Conservation (phyloP, 345 rosid genomes). For the Pseudoturritis turrita region DNA sequence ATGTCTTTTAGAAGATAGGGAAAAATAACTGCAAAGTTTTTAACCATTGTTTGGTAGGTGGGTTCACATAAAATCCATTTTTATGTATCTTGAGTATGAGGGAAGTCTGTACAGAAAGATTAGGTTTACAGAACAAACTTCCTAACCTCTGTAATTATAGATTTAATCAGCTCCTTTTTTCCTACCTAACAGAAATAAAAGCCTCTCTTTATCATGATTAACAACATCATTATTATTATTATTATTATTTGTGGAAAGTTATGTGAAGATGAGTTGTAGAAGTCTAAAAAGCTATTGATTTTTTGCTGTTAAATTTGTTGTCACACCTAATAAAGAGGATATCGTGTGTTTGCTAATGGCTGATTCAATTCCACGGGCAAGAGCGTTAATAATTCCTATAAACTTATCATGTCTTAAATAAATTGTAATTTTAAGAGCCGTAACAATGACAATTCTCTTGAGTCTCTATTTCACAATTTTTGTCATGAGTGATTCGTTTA, state of each 20-base stretch:
- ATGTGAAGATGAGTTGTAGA: neutral
- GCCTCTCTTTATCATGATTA: neutral
- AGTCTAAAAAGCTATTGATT: neutral
- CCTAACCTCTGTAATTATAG: neutral
- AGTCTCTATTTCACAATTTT: neutral
- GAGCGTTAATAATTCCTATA: neutral
- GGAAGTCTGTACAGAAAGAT: neutral
- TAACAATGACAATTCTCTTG: slow-evolving; percentile 6
- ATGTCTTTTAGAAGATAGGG: neutral
- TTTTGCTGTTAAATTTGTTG: neutral
- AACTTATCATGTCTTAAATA: neutral
- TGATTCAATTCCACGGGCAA: neutral
- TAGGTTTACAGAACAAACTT: too few relatives aligned
- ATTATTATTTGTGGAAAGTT: neutral
- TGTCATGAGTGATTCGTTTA: neutral
- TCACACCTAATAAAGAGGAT: slow-evolving; percentile 22
- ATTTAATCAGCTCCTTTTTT: neutral
- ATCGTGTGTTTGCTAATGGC: neutral
- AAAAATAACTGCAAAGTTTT: too few relatives aligned
- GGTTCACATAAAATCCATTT: neutral
- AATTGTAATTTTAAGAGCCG: slow-evolving; percentile 1
- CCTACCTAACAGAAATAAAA: slow-evolving; percentile 4
- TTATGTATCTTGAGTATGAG: neutral
- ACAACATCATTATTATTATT: neutral
- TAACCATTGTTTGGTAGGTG: neutral